Evolutionary conservation across 2,329 filamentous ascomycete species (phyloP), one percentile per base, ranked within the genome.

Genomic region (Verticillium klebahnii): DNA sequence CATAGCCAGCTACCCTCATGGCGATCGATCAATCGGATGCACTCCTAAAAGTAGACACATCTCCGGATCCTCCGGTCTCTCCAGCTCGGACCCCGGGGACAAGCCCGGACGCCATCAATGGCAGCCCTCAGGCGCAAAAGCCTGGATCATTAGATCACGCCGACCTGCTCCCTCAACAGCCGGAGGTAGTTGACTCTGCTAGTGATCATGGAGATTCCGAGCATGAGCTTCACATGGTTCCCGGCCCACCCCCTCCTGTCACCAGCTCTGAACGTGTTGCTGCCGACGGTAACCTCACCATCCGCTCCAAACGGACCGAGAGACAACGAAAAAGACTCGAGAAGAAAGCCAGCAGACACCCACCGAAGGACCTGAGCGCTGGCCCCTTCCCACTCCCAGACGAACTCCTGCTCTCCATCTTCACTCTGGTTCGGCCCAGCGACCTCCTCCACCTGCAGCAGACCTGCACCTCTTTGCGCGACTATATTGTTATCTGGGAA

Each of bases 341-440:
- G 23, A 66, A 65, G 57, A 59, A 55, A n/a, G 40, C 45, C 40
- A 29, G 39, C 40, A 36, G 54, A 31, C 62, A 60, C 23, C 54
- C 60, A 1, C n/a, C 61, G 9, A 17, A 32, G 5, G 45, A n/a
- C 23, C 45, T 69, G 69, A 34, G 64, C 67, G 57, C 68, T 19
- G 71, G 74, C 34, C 70, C 85, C 12, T 65, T 80, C 25, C 76
- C 80, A 63, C 74, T 87, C 0, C 84, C 85, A 0, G 78, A 79
- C 17, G 85, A 87, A 68, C 71, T 87, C 2, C 63, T 85, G 3
- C 69, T 82, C 32, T 74, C 79, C 40, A 77, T 85, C 17, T 63
- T 86, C 1, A 67, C 70, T n/a, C 68, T 76, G 19, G 72, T 85
- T 9, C 72, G 66, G 0, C 83, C 85, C 0, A 81, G 78, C 70